Evolutionary conservation across 768 basidiomycete genomes (phyloP).

Genomic region (Amanita pseudoporphyria): DNA sequence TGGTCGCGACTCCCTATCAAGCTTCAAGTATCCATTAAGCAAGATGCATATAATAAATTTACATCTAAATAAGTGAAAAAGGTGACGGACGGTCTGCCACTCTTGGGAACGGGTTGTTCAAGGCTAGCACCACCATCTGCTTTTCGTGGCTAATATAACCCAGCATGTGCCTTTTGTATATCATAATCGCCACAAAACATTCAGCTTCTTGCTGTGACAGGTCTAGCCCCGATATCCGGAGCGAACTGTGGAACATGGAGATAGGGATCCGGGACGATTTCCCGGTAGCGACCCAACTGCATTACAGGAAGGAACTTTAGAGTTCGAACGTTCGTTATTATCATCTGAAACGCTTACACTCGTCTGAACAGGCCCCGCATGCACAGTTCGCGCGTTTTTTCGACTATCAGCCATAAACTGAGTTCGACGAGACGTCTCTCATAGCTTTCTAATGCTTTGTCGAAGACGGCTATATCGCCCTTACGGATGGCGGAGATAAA

Average conservation of each 20-base stretch:
- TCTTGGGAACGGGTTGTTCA: constrained; percentile 68
- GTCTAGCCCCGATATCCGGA: constrained; percentile 61
- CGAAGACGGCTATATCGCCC: constrained; percentile 77
- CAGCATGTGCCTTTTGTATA: constrained; percentile 84
- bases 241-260: constrained; percentile 68
- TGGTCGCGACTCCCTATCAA: background rate
- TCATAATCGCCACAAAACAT: constrained; percentile 91
- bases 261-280: constrained; percentile 76
- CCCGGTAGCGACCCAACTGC: constrained; percentile 71
- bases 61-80: constrained; percentile 18
- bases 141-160: constrained; percentile 97
- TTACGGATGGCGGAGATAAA: constrained; percentile 71
- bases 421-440: constrained; percentile 76
- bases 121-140: constrained; percentile 76
- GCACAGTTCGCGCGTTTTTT: constrained; percentile 82
- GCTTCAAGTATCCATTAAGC: background rate
- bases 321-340: background rate
- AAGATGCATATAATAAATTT: background rate
- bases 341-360: constrained; percentile 39
- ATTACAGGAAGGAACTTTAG: background rate
- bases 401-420: constrained; percentile 79
- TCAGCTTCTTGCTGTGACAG: constrained; percentile 79
- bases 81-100: constrained; percentile 55
- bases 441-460: constrained; percentile 59
- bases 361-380: constrained; percentile 72